Percentiles rank a stretch among this genome's conserved stretches.
Evolutionary conservation across 2,329 filamentous ascomycete genomes (phyloP).

Genomic region (Ophiosphaerella narmari): DNA sequence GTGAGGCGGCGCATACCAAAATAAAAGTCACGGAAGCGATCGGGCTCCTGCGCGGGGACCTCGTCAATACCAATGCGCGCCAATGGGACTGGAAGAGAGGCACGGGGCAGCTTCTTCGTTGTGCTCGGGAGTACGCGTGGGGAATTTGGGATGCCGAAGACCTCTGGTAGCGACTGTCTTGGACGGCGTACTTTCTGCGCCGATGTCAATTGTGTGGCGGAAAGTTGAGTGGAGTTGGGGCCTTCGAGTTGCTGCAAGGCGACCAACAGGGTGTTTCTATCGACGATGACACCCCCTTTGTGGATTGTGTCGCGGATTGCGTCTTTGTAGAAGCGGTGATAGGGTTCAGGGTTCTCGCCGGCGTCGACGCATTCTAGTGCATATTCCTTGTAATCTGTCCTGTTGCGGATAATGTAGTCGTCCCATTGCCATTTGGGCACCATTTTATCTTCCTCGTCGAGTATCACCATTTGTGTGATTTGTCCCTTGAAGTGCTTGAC

Average conservation of each 20-base stretch:
- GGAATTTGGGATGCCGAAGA: too few species aligned
- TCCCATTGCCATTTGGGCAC: slow-evolving; percentile 47
- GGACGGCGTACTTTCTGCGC: not conserved
- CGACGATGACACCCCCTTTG: slow-evolving; percentile 28
- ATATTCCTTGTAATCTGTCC: slow-evolving; percentile 39
- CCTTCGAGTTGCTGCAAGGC: slow-evolving; percentile 29
- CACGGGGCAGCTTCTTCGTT: not conserved
- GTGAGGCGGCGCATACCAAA: slow-evolving; percentile 17
- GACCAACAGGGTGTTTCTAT: slow-evolving; percentile 17
- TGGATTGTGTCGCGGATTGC: slow-evolving; percentile 32
- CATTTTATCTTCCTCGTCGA: slow-evolving; percentile 39
- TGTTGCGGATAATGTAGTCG: slow-evolving; percentile 44
- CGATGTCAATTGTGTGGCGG: not conserved
- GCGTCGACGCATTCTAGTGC: slow-evolving; percentile 22
- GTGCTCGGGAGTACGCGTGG: too few species aligned
- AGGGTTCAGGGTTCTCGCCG: slow-evolving; percentile 31
- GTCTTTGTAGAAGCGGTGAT: slow-evolving; percentile 43
- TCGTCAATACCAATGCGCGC: not conserved
- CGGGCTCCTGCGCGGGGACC: slow-evolving; percentile 1
- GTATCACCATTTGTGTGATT: slow-evolving; percentile 33
- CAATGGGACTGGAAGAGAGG: slow-evolving; percentile 12
- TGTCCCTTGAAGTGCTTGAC: slow-evolving; percentile 37
- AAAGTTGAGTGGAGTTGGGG: not conserved
- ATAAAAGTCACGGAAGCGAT: slow-evolving; percentile 26
- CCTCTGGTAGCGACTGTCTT: not conserved